Evolutionary conservation across 2,329 filamentous ascomycete genomes (phyloP), one percentile per base, ranked within the genome.

Genomic region (Aspergillus sp.): DNA sequence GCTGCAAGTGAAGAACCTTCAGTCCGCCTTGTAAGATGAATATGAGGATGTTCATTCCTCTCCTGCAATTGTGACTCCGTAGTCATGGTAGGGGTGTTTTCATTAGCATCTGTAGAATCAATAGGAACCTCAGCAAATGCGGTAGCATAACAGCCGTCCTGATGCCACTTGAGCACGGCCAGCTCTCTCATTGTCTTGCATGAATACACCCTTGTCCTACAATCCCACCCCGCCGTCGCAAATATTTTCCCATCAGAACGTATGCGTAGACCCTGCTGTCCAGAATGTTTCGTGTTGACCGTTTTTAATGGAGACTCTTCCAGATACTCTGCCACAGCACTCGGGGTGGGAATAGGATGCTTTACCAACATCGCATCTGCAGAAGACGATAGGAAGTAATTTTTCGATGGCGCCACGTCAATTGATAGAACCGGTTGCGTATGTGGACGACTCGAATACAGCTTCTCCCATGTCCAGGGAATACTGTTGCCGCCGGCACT

Each of bases 161-260:
- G 82, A 67, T 97, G 93, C 91, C 91, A 97, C 67, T 94, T 94
- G 52, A 97, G 71, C 46, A 96, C 88, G 0, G 91, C 93, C 7
- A 97, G 68, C 66, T 97, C 90, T 59, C 84, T 86, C 74, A 97
- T 76, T 0, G 82, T 85, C 66, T 85, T 88, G 41, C 77, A 70
- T 3, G 85, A 85, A 65, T 97, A 98, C 1, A 97, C 82, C 6
- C 93, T 76, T 1, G 90, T 73, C 42, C 82, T 80, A 1, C 81
- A 78, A 65, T 98, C 93, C 93, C 93, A 98, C 3, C 93, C 93
- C 0, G 88, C 91, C 0, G 91, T 97, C 3, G 86, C 88, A 53
- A 96, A 85, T 3, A 98, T 77, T 52, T 80, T 84, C 2, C 82
- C 86, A 63, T 98, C 93, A 1, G 81, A 83, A 9, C 93, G 81